phyloP scores from a whole-genome alignment of 2,329 filamentous ascomycete genomes.

The Sporothrix brasiliensis region DNA sequence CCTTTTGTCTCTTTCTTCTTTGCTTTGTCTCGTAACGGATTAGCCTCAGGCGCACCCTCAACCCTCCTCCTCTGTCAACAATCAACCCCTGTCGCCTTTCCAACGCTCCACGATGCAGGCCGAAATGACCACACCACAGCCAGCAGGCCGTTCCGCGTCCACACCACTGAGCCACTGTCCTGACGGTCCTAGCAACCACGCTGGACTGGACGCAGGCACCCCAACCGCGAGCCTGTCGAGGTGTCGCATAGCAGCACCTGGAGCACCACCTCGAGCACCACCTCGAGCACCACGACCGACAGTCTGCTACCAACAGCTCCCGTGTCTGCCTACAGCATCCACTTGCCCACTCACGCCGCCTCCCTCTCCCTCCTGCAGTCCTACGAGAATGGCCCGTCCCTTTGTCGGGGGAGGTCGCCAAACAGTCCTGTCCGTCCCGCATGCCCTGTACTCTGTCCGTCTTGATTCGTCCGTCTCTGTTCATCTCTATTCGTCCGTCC shows the following conservation, averaged over 20 bases:
- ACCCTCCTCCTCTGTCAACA: not conserved
- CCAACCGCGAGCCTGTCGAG: conserved; percentile 3
- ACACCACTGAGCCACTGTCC: not conserved
- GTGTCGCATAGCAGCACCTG: not conserved
- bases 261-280: not conserved
- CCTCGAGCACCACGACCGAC: not conserved
- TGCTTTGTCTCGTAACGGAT: not conserved
- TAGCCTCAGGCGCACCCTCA: not conserved
- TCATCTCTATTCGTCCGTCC: not conserved
- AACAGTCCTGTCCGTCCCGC: not conserved
- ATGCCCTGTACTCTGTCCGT: not conserved
- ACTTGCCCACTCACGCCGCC: not conserved
- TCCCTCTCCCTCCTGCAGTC: conserved; percentile 5
- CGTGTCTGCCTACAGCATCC: conserved; percentile 27
- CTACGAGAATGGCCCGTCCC: not conserved
- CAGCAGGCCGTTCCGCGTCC: too few species aligned
- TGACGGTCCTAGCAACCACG: not conserved
- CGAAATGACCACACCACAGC: conserved; percentile 3
- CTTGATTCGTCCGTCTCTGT: not conserved
- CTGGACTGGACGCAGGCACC: not conserved
- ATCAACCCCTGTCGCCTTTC: not conserved
- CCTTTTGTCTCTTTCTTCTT: conserved; percentile 1
- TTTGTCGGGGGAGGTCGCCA: not conserved
- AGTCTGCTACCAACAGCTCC: not conserved
- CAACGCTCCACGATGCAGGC: conserved; percentile 1